These are phyloP conservation scores for Pleomassaria siparia DNA, from an alignment of 2,329 filamentous ascomycete genomes.

Conservation along the genomic window DNA sequence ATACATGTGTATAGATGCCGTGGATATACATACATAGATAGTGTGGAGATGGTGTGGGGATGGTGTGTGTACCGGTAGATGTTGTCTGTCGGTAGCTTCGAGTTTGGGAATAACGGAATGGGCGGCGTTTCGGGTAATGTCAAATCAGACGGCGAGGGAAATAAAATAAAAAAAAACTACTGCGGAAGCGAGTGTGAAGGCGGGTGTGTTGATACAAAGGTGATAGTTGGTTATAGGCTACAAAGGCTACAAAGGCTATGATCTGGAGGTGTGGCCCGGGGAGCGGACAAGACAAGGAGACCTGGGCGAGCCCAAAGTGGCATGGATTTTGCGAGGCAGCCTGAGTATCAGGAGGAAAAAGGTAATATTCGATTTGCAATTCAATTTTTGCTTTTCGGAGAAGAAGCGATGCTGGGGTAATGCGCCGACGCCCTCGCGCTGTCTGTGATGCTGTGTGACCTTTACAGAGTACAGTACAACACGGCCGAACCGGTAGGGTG, in stretches of 20 bases:
- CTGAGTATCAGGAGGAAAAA: constrained; percentile 7
- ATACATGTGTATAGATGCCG: too few relatives aligned
- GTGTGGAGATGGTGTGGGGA: too few relatives aligned
- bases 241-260: too few relatives aligned
- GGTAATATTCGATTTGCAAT: constrained; percentile 5
- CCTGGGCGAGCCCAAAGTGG: background rate
- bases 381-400: constrained; percentile 17
- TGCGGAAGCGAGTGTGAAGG: constrained; percentile 2
- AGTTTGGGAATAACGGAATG: constrained; percentile 6
- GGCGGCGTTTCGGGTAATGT: constrained; percentile 11
- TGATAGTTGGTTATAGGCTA: too few relatives aligned
- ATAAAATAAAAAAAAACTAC: constrained; percentile 6
- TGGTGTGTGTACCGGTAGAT: too few relatives aligned
- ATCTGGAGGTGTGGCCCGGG: background rate
- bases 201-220: too few relatives aligned
- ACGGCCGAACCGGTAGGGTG: constrained; percentile 17
- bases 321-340: background rate
- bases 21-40: too few relatives aligned
- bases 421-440: constrained; percentile 13
- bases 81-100: constrained; percentile 18
- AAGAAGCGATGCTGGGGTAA: constrained; percentile 10
- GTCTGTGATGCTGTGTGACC: constrained; percentile 19
- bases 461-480: too few relatives aligned
- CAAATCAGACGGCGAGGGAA: constrained; percentile 1
- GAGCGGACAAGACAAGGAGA: background rate